Conservation (phyloP, 148 eudicot species). For the Rhododendron vialii region DNA sequence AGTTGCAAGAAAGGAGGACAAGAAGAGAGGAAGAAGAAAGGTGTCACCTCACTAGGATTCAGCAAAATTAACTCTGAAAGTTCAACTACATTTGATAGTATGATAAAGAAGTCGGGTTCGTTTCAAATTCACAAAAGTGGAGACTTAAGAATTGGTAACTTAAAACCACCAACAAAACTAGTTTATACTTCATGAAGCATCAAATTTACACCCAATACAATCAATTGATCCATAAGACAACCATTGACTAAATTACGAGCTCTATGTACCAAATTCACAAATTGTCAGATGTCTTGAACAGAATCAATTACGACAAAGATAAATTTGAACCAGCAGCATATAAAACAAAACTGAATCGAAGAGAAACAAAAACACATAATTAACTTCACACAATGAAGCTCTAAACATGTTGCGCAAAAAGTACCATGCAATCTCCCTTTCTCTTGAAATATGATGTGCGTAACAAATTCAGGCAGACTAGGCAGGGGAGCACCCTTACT, state of each 20-base stretch:
- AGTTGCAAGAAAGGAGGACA: not conserved
- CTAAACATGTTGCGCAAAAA: not conserved
- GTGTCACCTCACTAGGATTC: not conserved
- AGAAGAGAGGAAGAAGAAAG: not conserved
- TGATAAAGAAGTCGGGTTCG: not conserved
- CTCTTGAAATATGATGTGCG: too few species aligned
- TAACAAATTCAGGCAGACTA: not conserved
- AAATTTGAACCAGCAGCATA: not conserved
- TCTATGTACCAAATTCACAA: not conserved
- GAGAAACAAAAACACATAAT: not conserved
- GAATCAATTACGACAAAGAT: not conserved
- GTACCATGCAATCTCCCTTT: not conserved
- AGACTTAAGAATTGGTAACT: not conserved
- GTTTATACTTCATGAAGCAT: not conserved
- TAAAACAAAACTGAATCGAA: not conserved
- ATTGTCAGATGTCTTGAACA: not conserved
- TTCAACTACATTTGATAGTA: not conserved
- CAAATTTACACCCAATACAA: not conserved
- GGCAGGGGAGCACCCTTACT: not conserved
- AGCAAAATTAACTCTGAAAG: not conserved
- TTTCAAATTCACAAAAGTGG: not conserved
- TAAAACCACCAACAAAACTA: not conserved
- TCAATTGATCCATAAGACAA: not conserved
- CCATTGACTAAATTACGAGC: not conserved
- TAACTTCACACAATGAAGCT: not conserved